A percentile compares a stretch with the other conserved stretches of the same genome.
These are phyloP conservation scores for Oryza nivara DNA, from an alignment of 176 grass and related monocot genomes.

Conservation along the genomic window DNA sequence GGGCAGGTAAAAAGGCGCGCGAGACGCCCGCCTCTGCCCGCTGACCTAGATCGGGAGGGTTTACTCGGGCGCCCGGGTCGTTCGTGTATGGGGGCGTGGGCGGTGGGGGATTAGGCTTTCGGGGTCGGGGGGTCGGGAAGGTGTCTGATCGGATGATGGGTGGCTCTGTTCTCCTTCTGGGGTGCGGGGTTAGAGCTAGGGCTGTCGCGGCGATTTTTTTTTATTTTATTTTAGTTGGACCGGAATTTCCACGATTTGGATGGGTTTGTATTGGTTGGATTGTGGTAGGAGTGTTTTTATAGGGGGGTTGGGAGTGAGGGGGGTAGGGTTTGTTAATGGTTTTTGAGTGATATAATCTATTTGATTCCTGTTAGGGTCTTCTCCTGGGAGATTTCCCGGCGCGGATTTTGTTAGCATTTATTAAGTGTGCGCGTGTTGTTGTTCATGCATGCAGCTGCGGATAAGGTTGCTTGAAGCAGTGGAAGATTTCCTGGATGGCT, in stretches of 20 bases:
- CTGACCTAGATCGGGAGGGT: slow-evolving; percentile 43
- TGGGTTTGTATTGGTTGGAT: neutral
- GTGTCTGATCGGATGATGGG: slow-evolving; percentile 24
- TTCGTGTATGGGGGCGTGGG: neutral
- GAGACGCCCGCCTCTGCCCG: neutral
- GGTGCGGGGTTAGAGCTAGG: neutral
- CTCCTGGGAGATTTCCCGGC: neutral
- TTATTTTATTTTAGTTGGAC: neutral
- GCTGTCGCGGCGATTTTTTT: neutral
- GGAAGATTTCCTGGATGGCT: slow-evolving; percentile 45
- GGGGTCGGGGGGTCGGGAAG: neutral
- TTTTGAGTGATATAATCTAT: neutral
- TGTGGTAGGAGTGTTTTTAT: neutral
- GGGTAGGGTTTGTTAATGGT: neutral
- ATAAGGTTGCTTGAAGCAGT: slow-evolving; percentile 37
- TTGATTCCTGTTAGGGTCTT: neutral
- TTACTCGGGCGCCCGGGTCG: neutral
- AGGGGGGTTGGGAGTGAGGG: neutral
- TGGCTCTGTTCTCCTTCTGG: neutral
- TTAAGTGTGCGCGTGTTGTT: neutral
- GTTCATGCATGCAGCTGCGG: slow-evolving; percentile 49
- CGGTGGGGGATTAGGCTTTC: slow-evolving; percentile 45
- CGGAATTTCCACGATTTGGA: neutral
- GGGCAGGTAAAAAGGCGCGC: slow-evolving; percentile 41
- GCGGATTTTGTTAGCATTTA: neutral